Percentiles rank a stretch among this genome's conserved stretches.
Conservation (phyloP, 352 stramenopile species). For the Phytophthora podocarpi region DNA sequence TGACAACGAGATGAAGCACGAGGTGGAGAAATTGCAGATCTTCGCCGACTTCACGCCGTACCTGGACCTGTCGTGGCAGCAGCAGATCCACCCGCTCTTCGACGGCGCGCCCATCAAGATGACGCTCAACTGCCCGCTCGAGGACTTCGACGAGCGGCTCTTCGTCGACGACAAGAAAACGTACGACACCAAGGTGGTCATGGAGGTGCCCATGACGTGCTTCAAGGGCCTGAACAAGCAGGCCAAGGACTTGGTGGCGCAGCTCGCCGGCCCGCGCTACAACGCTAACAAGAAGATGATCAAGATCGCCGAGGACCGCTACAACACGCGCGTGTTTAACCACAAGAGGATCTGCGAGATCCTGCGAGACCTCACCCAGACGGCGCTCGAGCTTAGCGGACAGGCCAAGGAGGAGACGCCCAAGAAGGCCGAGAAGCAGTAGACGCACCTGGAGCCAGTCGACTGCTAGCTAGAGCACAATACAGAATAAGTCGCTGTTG, state of each 20-base stretch:
- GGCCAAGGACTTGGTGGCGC: conserved; percentile 58
- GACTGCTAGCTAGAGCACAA: conserved; percentile 2
- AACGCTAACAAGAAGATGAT: conserved; percentile 79
- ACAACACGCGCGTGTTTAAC: conserved; percentile 79
- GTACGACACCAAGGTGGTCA: conserved; percentile 81
- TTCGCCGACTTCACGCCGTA: conserved; percentile 79
- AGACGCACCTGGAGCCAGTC: background rate
- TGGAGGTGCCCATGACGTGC: conserved; percentile 76
- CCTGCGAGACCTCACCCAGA: conserved; percentile 74
- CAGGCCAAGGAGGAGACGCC: conserved; percentile 34
- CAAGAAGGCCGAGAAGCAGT: conserved; percentile 21
- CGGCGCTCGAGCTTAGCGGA: conserved; percentile 64
- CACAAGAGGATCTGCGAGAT: conserved; percentile 88
- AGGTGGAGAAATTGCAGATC: conserved; percentile 86
- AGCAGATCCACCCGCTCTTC: conserved; percentile 79
- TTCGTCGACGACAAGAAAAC: conserved; percentile 83
- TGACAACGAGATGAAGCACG: conserved; percentile 85
- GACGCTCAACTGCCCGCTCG: conserved; percentile 76
- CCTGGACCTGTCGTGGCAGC: conserved; percentile 80
- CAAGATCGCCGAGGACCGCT: conserved; percentile 84
- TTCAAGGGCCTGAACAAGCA: conserved; percentile 61
- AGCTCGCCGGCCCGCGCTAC: conserved; percentile 79
- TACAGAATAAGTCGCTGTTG: too few relatives aligned
- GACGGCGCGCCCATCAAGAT: conserved; percentile 71
- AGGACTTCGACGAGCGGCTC: conserved; percentile 84